These are phyloP conservation scores for Cordyceps cateniannulata DNA, from an alignment of 2,329 filamentous ascomycete species.

Conservation along the genomic window DNA sequence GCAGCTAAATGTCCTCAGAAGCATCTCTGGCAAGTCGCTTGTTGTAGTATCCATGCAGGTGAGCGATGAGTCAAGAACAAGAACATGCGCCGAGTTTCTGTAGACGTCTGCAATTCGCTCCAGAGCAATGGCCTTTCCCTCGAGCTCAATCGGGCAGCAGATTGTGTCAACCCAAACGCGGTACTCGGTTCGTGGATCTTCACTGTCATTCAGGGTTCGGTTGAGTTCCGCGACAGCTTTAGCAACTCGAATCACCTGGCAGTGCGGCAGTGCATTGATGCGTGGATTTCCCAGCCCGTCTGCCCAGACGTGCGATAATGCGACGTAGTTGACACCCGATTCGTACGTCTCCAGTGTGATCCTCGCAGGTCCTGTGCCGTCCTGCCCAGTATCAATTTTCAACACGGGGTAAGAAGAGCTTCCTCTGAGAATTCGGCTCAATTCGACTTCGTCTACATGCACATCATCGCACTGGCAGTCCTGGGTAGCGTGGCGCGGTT, in stretches of 20 bases:
- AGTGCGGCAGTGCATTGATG: constrained; percentile 24
- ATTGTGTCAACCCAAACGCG: constrained; percentile 29
- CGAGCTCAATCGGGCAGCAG: constrained; percentile 24
- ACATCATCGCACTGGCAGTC: constrained; percentile 20
- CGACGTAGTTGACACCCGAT: constrained; percentile 23
- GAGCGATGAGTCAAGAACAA: constrained; percentile 28
- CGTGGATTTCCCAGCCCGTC: constrained; percentile 28
- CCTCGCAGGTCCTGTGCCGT: background rate
- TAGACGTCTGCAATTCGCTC: constrained; percentile 29
- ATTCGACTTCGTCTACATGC: constrained; percentile 15
- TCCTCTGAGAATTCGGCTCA: constrained; percentile 15
- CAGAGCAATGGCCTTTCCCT: constrained; percentile 23
- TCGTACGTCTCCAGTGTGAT: constrained; percentile 20
- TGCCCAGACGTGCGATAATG: constrained; percentile 32
- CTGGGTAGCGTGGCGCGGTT: constrained; percentile 18
- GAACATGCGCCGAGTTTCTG: constrained; percentile 23
- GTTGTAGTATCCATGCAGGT: constrained; percentile 16
- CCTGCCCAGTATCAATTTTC: constrained; percentile 5
- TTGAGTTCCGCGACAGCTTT: constrained; percentile 20
- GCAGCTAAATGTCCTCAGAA: constrained; percentile 24
- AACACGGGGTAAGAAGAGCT: constrained; percentile 18
- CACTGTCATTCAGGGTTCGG: background rate
- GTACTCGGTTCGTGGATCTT: constrained; percentile 13
- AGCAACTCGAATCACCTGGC: constrained; percentile 23
- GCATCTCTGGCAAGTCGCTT: constrained; percentile 20